Base-by-base conservation (phyloP, 208 protist species). In the Leishmania guyanensis region DNA sequence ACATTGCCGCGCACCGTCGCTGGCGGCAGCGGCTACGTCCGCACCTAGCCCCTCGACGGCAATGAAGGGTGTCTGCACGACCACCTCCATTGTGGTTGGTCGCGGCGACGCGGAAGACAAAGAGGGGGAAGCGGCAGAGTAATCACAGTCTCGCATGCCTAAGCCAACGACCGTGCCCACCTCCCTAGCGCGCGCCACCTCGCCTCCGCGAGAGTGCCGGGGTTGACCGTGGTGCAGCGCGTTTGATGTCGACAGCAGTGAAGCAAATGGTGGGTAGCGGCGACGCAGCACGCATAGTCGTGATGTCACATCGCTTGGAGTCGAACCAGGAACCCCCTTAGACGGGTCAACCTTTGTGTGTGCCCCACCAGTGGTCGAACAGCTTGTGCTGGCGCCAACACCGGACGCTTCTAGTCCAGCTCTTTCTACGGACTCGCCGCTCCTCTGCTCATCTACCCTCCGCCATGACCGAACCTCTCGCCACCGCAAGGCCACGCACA, bases 401-500 rank as follows among this genome's bases (percentile, higher is more conserved):
- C 56, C 17, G 51, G 26, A 5, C 22, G 26, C 46, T 46, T 6
- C 36, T 16, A 5, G 20, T 9, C 69, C n/a, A 39, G 8, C 14
- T 29, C 46, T 22, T 1, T 73, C 46, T 73, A 2, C 39, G 22
- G 72, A 26, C 16, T 4, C 51, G n/a, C 16, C 51, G 29, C 72
- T 60, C n/a, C 48, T 20, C n/a, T 76, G 16, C 43, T 56, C 36
- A 46, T 33, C 76, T 10, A 8, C 76, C 26, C 51, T 17, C 76
- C 39, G 76, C 39, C 36, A 68, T 17, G 72, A 60, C 6, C 82
- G 82, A 17, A 78, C 39, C 74, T 86, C 71, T 51, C 82, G n/a
- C 82, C 78, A 86, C 12, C 82, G 82, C 74, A 86, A 50, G 10
- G 82, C 82, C 39, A 86, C 48, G 70, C 72, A 72, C 29, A 86